A percentile compares a stretch with the other conserved stretches of the same genome.
phyloP scores from a whole-genome alignment of 2,329 filamentous ascomycete genomes.

The Helminthosporium solani region DNA sequence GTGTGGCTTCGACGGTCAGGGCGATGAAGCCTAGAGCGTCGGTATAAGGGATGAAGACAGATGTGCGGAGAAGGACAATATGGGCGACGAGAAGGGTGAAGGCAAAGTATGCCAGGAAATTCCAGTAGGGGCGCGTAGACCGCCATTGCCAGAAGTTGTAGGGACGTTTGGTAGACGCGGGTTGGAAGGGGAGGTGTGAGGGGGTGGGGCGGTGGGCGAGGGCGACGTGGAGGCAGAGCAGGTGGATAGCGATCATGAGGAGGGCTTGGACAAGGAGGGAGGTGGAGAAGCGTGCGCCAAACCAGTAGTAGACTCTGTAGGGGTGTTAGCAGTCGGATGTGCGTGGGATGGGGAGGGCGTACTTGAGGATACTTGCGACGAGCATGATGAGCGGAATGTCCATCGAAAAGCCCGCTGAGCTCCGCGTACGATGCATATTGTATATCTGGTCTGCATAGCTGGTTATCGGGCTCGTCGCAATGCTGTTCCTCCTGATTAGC shows the following conservation, averaged over 20 bases:
- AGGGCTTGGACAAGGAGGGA: conserved; percentile 61
- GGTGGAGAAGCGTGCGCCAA: conserved; percentile 60
- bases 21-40: conserved; percentile 71
- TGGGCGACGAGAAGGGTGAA: conserved; percentile 63
- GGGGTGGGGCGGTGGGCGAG: conserved; percentile 55
- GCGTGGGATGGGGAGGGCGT: conserved; percentile 11
- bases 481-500: conserved; percentile 42
- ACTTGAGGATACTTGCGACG: conserved; percentile 64
- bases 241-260: conserved; percentile 61
- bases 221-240: conserved; percentile 61
- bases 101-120: conserved; percentile 70
- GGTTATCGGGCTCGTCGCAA: conserved; percentile 63
- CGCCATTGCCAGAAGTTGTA: conserved; percentile 85
- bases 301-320: conserved; percentile 63
- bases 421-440: conserved; percentile 61
- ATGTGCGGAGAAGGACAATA: conserved; percentile 62
- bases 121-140: conserved; percentile 75
- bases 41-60: conserved; percentile 66
- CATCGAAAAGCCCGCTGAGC: conserved; percentile 64
- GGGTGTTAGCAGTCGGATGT: not conserved
- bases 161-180: conserved; percentile 56
- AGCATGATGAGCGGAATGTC: conserved; percentile 70
- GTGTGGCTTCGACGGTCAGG: conserved; percentile 74
- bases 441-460: conserved; percentile 68
- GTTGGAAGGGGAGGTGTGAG: conserved; percentile 61